Conservation (phyloP, 148 eudicot genomes). For the Pouteria glomerata region DNA sequence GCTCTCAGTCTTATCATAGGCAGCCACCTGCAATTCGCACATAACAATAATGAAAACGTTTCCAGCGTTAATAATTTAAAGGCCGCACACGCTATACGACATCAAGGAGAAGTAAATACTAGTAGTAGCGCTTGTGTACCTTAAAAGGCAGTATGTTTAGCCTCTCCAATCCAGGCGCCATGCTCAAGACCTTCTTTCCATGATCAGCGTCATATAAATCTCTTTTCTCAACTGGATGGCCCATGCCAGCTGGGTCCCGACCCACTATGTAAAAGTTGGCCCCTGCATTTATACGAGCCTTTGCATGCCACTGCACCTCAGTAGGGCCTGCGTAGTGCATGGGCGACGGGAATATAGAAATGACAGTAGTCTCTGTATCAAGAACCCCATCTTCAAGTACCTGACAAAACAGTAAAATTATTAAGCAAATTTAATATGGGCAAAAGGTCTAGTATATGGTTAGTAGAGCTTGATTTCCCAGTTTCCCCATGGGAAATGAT, state of each 20-base stretch:
- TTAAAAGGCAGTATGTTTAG: slow-evolving; percentile 87
- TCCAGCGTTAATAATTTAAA: neutral
- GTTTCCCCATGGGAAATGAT: neutral
- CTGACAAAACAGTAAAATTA: slow-evolving; percentile 22
- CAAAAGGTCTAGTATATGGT: neutral
- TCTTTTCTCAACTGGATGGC: slow-evolving; percentile 83
- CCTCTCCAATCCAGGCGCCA: slow-evolving; percentile 92
- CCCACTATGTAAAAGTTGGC: slow-evolving; percentile 95
- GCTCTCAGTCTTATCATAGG: slow-evolving; percentile 79
- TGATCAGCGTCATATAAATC: slow-evolving; percentile 89
- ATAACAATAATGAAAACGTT: neutral
- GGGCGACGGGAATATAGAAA: slow-evolving; percentile 92
- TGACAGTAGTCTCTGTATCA: slow-evolving; percentile 92
- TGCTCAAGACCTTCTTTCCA: slow-evolving; percentile 83
- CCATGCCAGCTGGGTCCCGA: slow-evolving; percentile 95
- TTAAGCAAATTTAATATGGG: neutral
- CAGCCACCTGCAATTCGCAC: slow-evolving; percentile 68
- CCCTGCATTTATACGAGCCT: slow-evolving; percentile 93
- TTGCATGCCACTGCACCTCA: slow-evolving; percentile 98
- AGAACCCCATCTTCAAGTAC: slow-evolving; percentile 90
- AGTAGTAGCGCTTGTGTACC: slow-evolving; percentile 41
- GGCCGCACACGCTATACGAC: too few relatives aligned
- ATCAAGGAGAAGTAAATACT: too few relatives aligned
- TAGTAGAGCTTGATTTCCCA: neutral
- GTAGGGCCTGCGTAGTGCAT: slow-evolving; percentile 99